phyloP scores from a whole-genome alignment of 208 protist genomes.

The Wallacemonas sp. region DNA sequence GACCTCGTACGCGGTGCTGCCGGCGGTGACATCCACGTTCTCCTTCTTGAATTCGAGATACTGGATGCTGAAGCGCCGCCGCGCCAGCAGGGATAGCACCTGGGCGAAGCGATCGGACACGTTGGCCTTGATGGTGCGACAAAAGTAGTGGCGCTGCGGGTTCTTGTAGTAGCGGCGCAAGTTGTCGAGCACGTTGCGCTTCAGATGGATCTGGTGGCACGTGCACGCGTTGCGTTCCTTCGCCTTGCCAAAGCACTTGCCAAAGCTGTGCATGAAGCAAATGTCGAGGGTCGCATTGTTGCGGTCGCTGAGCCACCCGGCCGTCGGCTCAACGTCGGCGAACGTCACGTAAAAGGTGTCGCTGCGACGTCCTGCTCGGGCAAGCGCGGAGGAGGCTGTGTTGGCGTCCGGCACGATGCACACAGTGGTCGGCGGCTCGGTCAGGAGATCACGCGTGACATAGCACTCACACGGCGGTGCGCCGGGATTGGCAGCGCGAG shows the following conservation, averaged over 20 bases:
- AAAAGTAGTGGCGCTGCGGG: constrained; percentile 53
- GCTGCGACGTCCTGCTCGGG: constrained; percentile 6
- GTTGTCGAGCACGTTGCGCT: constrained; percentile 34
- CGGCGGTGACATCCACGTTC: constrained; percentile 45
- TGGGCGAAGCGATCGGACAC: constrained; percentile 47
- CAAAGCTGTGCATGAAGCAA: constrained; percentile 75
- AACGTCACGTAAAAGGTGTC: constrained; percentile 34
- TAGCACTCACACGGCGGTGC: constrained; percentile 32
- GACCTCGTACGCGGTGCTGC: constrained; percentile 53
- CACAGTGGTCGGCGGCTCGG: constrained; percentile 50
- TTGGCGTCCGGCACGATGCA: constrained; percentile 32
- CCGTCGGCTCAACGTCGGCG: constrained; percentile 53
- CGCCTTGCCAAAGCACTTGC: constrained; percentile 56
- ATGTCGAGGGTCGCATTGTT: constrained; percentile 57
- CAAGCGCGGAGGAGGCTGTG: constrained; percentile 17
- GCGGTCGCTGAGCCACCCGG: constrained; percentile 52
- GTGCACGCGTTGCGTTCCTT: constrained; percentile 45
- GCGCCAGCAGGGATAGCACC: constrained; percentile 44
- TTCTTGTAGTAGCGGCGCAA: constrained; percentile 44
- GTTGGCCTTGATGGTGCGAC: constrained; percentile 62
- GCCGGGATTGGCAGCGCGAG: not conserved
- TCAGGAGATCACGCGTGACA: constrained; percentile 47
- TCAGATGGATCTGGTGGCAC: constrained; percentile 63
- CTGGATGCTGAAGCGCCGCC: constrained; percentile 40
- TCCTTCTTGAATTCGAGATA: constrained; percentile 62